A percentile compares a stretch with the other conserved stretches of the same genome.
Evolutionary conservation across 495 filamentous ascomycete species (phyloP).

Genomic region (Pyrenula aspistea): DNA sequence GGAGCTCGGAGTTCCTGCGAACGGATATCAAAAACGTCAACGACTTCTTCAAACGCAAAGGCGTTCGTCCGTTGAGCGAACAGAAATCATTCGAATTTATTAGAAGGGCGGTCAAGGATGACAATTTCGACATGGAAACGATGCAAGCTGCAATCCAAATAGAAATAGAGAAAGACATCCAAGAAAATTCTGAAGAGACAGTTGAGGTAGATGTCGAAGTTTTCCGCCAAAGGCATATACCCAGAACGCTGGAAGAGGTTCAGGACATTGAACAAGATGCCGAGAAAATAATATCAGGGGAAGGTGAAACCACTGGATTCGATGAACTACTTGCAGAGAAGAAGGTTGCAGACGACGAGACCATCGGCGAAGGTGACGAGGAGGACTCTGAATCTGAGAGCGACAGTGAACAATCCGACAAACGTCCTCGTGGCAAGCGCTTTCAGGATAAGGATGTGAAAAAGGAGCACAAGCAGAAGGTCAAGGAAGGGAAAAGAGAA

Average conservation of each 20-base stretch:
- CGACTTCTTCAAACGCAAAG: conserved; percentile 81
- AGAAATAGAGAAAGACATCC: conserved; percentile 27
- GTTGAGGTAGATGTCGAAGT: conserved; percentile 61
- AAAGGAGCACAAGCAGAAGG: conserved; percentile 74
- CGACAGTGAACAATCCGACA: conserved; percentile 39
- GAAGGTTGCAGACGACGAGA: conserved; percentile 18
- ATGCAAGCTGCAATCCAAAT: conserved; percentile 37
- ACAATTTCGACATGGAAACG: conserved; percentile 16
- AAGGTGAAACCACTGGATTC: conserved; percentile 66
- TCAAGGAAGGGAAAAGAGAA: conserved; percentile 91
- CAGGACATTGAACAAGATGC: conserved; percentile 92
- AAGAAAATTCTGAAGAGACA: conserved; percentile 15
- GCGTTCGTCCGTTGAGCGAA: conserved; percentile 66
- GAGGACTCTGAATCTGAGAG: conserved; percentile 33
- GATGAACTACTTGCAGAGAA: conserved; percentile 60
- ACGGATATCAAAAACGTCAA: conserved; percentile 96
- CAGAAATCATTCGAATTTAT: conserved; percentile 70
- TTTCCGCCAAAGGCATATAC: conserved; percentile 90
- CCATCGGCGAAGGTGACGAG: conserved; percentile 25
- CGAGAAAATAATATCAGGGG: conserved; percentile 57
- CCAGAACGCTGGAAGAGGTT: conserved; percentile 84
- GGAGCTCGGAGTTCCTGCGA: conserved; percentile 79
- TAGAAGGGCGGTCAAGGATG: conserved; percentile 34
- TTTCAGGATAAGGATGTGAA: conserved; percentile 87
- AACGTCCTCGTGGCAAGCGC: conserved; percentile 69